Conservation (phyloP, 495 filamentous ascomycete species). For the Aspergillus campestris region DNA sequence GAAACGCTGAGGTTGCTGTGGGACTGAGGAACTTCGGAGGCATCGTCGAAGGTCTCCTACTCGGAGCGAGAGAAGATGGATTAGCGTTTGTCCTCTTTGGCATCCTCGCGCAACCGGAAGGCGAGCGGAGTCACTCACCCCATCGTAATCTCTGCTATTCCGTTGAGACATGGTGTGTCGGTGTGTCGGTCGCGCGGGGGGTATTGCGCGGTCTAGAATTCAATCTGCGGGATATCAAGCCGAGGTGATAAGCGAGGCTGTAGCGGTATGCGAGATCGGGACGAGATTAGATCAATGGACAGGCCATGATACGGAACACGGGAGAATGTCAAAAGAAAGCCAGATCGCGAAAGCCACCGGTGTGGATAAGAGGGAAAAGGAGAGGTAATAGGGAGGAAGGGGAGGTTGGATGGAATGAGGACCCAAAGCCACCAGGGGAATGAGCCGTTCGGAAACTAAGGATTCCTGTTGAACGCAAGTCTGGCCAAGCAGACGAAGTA, state of each 20-base stretch:
- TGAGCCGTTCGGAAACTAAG: slow-evolving; percentile 3
- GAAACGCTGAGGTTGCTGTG: slow-evolving; percentile 25
- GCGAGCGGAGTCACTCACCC: slow-evolving; percentile 30
- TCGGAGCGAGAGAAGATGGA: not conserved
- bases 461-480: slow-evolving; percentile 9
- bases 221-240: not conserved
- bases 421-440: slow-evolving; percentile 8
- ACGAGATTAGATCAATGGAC: slow-evolving; percentile 2
- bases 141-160: slow-evolving; percentile 42
- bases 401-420: slow-evolving; percentile 1
- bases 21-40: slow-evolving; percentile 44
- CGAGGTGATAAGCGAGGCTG: too few relatives aligned
- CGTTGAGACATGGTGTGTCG: slow-evolving; percentile 28
- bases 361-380: not conserved
- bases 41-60: slow-evolving; percentile 75
- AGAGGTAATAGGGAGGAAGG: too few relatives aligned
- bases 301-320: slow-evolving; percentile 14
- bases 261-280: slow-evolving; percentile 3
- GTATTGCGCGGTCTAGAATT: not conserved
- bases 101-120: not conserved
- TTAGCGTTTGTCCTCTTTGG: not conserved
- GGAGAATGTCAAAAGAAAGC: not conserved
- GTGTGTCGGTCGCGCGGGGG: too few relatives aligned
- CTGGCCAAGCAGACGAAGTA: slow-evolving; percentile 6
- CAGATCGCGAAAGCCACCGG: slow-evolving; percentile 4